Evolutionary conservation across 768 basidiomycete genomes (phyloP).

Genomic region (Tubosaeta brunneosetosa): DNA sequence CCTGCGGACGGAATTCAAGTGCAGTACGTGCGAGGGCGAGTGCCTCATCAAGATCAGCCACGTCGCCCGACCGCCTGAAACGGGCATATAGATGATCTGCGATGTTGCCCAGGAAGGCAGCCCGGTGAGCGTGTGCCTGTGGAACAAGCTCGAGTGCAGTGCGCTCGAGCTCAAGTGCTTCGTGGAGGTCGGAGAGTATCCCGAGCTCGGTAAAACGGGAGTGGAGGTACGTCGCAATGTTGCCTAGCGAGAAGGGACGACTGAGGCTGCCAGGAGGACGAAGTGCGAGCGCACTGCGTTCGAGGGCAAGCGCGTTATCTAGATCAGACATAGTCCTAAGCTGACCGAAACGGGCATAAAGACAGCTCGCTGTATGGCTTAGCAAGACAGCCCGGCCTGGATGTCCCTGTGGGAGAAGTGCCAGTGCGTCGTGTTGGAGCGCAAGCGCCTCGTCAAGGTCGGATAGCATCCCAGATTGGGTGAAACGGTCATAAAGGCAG

Average conservation of each 20-base stretch:
- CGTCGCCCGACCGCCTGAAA: neutral
- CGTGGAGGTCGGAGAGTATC: neutral
- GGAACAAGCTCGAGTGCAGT: neutral
- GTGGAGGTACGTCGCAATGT: neutral
- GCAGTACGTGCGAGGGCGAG: neutral
- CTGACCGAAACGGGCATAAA: neutral
- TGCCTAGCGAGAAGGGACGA: neutral
- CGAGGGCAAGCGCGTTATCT: neutral
- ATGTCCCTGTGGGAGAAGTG: neutral
- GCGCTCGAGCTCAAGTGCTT: neutral
- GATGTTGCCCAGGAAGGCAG: neutral
- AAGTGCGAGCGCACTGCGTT: neutral
- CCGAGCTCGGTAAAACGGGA: neutral
- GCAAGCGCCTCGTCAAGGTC: constrained; percentile 1
- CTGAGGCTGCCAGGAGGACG: neutral
- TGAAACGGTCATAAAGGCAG: neutral
- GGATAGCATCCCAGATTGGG: neutral
- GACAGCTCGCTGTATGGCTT: neutral
- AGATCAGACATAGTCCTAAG: neutral
- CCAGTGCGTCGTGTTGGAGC: neutral
- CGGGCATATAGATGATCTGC: neutral
- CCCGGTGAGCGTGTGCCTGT: neutral
- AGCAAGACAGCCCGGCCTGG: neutral
- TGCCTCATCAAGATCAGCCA: neutral
- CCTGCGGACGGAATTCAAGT: neutral